A percentile compares a stretch with the other conserved stretches of the same genome.
phyloP scores from a whole-genome alignment of 1,284 basidiomycete species.

The Boletus putidus region DNA sequence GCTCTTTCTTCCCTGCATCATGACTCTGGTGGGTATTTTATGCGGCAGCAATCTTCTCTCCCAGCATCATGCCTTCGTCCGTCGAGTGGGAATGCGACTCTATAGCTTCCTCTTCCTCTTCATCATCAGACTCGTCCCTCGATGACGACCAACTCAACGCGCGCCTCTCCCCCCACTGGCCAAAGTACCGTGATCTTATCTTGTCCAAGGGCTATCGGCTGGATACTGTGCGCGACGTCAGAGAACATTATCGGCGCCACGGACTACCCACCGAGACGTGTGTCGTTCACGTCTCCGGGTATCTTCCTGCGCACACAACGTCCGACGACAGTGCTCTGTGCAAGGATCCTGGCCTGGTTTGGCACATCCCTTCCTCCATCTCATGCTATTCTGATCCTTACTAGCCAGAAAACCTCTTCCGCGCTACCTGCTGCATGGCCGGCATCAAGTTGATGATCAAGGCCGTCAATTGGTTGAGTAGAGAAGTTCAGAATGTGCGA shows the following conservation, averaged over 20 bases:
- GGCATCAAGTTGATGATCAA: constrained; percentile 61
- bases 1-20: constrained; percentile 17
- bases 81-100: constrained; percentile 38
- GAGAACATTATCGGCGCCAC: constrained; percentile 31
- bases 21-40: constrained; percentile 21
- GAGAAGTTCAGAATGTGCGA: constrained; percentile 59
- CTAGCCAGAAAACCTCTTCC: constrained; percentile 70
- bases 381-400: constrained; percentile 10
- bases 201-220: constrained; percentile 56
- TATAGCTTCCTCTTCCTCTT: constrained; percentile 33
- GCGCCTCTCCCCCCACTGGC: constrained; percentile 62
- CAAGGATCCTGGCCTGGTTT: constrained; percentile 66
- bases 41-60: constrained; percentile 5
- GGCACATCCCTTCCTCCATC: constrained; percentile 23
- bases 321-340: constrained; percentile 60
- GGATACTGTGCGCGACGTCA: constrained; percentile 67
- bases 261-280: constrained; percentile 2
- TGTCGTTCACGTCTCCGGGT: constrained; percentile 38
- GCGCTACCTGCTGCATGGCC: constrained; percentile 55
- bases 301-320: constrained; percentile 38
- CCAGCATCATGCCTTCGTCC: constrained; percentile 26
- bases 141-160: constrained; percentile 65
- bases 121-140: constrained; percentile 49
- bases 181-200: constrained; percentile 51
- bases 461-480: constrained; percentile 61